These are phyloP conservation scores for Ganoderma resinaceum DNA, from an alignment of 1,284 basidiomycete species.

Conservation along the genomic window DNA sequence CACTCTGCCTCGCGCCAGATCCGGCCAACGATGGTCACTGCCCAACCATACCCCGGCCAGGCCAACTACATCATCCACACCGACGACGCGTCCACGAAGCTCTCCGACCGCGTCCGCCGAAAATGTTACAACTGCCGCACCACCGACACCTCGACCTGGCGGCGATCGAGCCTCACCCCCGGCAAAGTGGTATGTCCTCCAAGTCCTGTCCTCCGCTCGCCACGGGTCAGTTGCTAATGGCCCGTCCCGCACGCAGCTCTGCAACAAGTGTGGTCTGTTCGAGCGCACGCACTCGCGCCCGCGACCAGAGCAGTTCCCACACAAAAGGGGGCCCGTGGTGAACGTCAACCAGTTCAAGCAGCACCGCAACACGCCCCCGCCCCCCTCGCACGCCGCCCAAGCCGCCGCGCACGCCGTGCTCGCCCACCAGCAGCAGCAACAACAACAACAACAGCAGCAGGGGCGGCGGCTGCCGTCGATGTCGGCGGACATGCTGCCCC, in stretches of 20 bases:
- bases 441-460: constrained; percentile 13
- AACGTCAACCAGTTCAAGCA: constrained; percentile 41
- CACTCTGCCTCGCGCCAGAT: constrained; percentile 38
- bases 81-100: constrained; percentile 78
- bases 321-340: constrained; percentile 75
- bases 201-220: not conserved
- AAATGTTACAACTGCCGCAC: constrained; percentile 84
- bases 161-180: constrained; percentile 75
- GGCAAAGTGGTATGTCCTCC: constrained; percentile 76
- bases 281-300: constrained; percentile 81
- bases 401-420: constrained; percentile 6
- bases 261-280: constrained; percentile 86
- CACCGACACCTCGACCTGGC: constrained; percentile 85
- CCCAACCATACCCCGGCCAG: constrained; percentile 45
- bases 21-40: constrained; percentile 38
- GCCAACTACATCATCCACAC: constrained; percentile 38
- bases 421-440: constrained; percentile 13
- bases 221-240: not conserved
- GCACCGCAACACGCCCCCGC: constrained; percentile 42
- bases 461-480: constrained; percentile 35
- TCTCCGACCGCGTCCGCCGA: constrained; percentile 75
- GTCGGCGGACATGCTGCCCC: constrained; percentile 39
- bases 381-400: constrained; percentile 38
- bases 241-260: constrained; percentile 55
- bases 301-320: constrained; percentile 81